A percentile compares a stretch with the other conserved stretches of the same genome.
These are phyloP conservation scores for Simplicillium aogashimaense DNA, from an alignment of 2,329 filamentous ascomycete genomes.

Conservation along the genomic window DNA sequence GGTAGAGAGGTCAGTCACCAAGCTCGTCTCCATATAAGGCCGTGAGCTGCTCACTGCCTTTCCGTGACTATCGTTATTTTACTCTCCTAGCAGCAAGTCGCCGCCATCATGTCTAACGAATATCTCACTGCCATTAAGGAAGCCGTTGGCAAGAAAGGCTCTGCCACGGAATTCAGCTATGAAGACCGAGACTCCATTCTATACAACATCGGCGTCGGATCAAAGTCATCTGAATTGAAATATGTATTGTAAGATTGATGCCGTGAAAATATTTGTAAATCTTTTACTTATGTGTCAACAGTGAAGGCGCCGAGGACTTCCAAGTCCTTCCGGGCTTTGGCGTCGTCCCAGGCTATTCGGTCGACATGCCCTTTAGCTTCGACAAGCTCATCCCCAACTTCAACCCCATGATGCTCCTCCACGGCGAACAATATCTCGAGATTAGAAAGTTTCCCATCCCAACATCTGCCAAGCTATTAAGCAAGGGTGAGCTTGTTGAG, in stretches of 20 bases:
- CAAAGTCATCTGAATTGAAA: constrained; percentile 77
- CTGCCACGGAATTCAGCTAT: constrained; percentile 69
- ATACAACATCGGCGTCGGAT: constrained; percentile 91
- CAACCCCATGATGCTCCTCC: constrained; percentile 94
- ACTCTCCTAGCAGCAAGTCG: too few relatives aligned
- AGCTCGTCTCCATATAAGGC: too few relatives aligned
- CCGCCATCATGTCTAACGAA: constrained; percentile 30
- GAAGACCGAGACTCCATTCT: constrained; percentile 82
- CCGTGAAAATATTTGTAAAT: background rate
- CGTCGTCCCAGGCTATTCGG: constrained; percentile 84
- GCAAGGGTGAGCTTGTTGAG: constrained; percentile 74
- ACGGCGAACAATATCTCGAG: constrained; percentile 97
- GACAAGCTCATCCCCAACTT: constrained; percentile 88
- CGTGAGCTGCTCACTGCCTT: too few relatives aligned
- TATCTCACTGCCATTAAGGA: constrained; percentile 66
- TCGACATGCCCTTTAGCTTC: constrained; percentile 68
- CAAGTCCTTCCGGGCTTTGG: constrained; percentile 90
- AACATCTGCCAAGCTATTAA: constrained; percentile 66
- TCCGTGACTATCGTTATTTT: too few relatives aligned
- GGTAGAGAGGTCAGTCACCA: too few relatives aligned
- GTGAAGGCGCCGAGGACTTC: constrained; percentile 83
- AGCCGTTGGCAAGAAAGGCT: constrained; percentile 60
- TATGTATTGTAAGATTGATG: constrained; percentile 56
- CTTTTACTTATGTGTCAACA: constrained; percentile 8
- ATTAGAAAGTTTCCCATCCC: constrained; percentile 86